A percentile compares a stretch with the other conserved stretches of the same genome.
These are phyloP conservation scores for Alloascoidea hylecoeti DNA, from an alignment of 805 yeast species.

Conservation along the genomic window DNA sequence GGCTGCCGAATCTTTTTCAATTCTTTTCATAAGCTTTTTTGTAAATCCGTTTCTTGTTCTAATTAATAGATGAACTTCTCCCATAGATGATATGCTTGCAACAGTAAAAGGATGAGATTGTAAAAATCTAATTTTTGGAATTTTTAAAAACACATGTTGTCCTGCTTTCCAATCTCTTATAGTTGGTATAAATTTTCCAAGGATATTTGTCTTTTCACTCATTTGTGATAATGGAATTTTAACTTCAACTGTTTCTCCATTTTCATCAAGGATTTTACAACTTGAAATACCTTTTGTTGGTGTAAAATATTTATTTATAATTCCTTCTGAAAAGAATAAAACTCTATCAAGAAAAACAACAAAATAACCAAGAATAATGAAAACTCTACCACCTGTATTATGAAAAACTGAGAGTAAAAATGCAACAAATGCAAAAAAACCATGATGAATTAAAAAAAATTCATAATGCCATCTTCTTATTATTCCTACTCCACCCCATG, in stretches of 20 bases:
- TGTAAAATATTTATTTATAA: slow-evolving; percentile 19
- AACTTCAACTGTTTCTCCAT: slow-evolving; percentile 24
- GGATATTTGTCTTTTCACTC: slow-evolving; percentile 12
- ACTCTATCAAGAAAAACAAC: slow-evolving; percentile 26
- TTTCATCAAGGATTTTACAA: slow-evolving; percentile 25
- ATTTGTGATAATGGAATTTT: slow-evolving; percentile 17
- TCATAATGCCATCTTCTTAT: slow-evolving; percentile 27
- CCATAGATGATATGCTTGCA: slow-evolving; percentile 22
- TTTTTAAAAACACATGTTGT: slow-evolving; percentile 29
- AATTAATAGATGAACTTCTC: slow-evolving; percentile 25
- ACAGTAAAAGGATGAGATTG: slow-evolving; percentile 37
- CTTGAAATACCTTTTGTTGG: slow-evolving; percentile 25
- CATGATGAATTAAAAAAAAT: slow-evolving; percentile 27
- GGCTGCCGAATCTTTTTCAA: slow-evolving; percentile 11
- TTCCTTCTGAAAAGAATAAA: slow-evolving; percentile 15
- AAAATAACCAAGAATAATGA: slow-evolving; percentile 26
- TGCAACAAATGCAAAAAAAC: slow-evolving; percentile 26
- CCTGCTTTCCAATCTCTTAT: slow-evolving; percentile 31
- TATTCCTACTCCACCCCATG: slow-evolving; percentile 20
- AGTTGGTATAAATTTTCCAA: slow-evolving; percentile 21
- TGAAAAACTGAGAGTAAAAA: slow-evolving; percentile 27
- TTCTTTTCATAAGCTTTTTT: slow-evolving; percentile 17
- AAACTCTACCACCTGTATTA: slow-evolving; percentile 19
- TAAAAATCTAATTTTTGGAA: slow-evolving; percentile 20
- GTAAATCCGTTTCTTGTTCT: slow-evolving; percentile 30